A percentile compares a stretch with the other conserved stretches of the same genome.
phyloP scores from a whole-genome alignment of 2,329 filamentous ascomycete genomes.

The Pestalotiopsis sp. region DNA sequence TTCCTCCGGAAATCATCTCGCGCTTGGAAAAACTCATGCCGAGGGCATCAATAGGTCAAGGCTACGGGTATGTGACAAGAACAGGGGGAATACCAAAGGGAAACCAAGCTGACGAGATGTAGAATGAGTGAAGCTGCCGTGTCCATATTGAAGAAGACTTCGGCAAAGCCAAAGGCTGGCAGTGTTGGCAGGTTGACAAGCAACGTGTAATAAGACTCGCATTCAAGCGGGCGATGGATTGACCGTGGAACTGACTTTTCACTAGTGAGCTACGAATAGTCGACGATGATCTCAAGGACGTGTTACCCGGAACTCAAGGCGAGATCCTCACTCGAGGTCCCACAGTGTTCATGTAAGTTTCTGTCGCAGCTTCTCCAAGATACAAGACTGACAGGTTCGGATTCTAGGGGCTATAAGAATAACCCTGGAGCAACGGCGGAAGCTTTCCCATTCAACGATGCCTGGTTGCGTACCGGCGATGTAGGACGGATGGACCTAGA shows the following conservation, averaged over 20 bases:
- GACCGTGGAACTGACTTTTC: background rate
- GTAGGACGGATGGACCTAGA: constrained; percentile 67
- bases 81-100: too few species aligned
- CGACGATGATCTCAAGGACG: constrained; percentile 58
- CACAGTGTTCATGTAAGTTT: constrained; percentile 63
- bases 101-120: background rate
- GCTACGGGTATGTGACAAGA: constrained; percentile 19
- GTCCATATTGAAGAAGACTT: constrained; percentile 22
- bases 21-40: constrained; percentile 18
- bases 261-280: constrained; percentile 42
- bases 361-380: background rate
- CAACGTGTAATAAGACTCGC: constrained; percentile 53
- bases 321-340: constrained; percentile 68
- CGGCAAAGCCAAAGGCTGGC: constrained; percentile 28
- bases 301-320: constrained; percentile 48
- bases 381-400: background rate
- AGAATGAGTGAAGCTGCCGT: constrained; percentile 26
- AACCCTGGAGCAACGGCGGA: constrained; percentile 64
- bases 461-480: constrained; percentile 77
- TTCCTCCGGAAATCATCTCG: constrained; percentile 22
- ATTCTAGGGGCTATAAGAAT: constrained; percentile 53
- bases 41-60: constrained; percentile 22
- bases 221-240: background rate
- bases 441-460: constrained; percentile 42
- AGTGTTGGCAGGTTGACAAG: constrained; percentile 59